These are phyloP conservation scores for Boletus vinaceobasis DNA, from an alignment of 768 basidiomycete genomes.

Conservation along the genomic window DNA sequence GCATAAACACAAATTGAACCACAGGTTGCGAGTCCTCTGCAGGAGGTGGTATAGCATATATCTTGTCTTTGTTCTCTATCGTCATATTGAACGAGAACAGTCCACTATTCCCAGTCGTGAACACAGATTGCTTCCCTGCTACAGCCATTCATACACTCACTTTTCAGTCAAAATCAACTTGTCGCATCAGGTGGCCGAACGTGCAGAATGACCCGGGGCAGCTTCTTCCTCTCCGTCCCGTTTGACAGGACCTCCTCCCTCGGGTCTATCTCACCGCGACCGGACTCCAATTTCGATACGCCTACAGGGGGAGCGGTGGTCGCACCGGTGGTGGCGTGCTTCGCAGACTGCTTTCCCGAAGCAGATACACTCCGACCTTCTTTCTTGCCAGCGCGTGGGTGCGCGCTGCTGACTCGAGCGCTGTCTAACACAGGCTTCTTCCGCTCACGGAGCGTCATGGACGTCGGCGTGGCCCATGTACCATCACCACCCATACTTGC, in stretches of 20 bases:
- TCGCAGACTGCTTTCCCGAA: background rate
- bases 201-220: constrained; percentile 55
- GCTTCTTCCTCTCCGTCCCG: constrained; percentile 39
- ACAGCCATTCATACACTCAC: background rate
- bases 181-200: constrained; percentile 39
- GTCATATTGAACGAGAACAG: no score
- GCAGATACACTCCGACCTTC: constrained; percentile 5
- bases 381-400: background rate
- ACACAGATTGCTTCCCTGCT: no score
- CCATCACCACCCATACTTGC: background rate
- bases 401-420: background rate
- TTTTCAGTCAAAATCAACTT: background rate
- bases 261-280: background rate
- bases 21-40: no score
- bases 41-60: no score
- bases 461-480: constrained; percentile 31
- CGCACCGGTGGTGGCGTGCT: background rate
- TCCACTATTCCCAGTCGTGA: no score
- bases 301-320: background rate
- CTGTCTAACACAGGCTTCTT: constrained; percentile 27
- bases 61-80: no score
- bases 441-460: constrained; percentile 50
- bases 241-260: background rate
- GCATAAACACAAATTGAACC: no score
- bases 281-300: background rate